phyloP scores from a whole-genome alignment of 2,329 filamentous ascomycete species.

The Coniella vitis region DNA sequence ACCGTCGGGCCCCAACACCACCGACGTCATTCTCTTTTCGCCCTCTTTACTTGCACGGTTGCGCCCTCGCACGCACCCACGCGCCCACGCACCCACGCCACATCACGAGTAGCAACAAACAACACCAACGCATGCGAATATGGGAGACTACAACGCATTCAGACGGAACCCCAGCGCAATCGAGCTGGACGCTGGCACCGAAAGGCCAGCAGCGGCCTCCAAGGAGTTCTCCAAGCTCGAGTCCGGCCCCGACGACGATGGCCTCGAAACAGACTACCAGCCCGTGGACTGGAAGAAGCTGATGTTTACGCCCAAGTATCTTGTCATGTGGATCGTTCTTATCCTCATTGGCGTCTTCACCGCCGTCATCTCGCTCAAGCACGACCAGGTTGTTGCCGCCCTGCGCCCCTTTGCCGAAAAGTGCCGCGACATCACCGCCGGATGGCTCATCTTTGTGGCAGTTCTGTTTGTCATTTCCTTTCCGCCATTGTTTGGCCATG shows the following conservation, averaged over 20 bases:
- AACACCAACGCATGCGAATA: conserved; percentile 11
- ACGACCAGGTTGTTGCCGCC: conserved; percentile 30
- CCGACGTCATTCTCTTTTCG: neutral
- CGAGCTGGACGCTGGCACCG: conserved; percentile 9
- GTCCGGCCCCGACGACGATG: conserved; percentile 1
- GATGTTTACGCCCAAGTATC: conserved; percentile 29
- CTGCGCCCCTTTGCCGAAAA: conserved; percentile 30
- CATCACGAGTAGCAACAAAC: neutral
- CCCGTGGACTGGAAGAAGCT: conserved; percentile 29
- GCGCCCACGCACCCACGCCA: too few species aligned
- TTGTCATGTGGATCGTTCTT: conserved; percentile 21
- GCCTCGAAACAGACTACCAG: conserved; percentile 27
- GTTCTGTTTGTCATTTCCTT: conserved; percentile 34
- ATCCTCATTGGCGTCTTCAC: conserved; percentile 26
- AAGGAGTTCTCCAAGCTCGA: conserved; percentile 7
- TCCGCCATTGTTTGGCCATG: conserved; percentile 35
- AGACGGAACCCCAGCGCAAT: conserved; percentile 10
- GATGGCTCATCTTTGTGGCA: conserved; percentile 33
- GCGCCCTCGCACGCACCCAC: too few species aligned
- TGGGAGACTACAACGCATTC: conserved; percentile 10
- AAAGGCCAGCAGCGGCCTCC: neutral
- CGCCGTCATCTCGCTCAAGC: conserved; percentile 28
- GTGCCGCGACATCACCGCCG: conserved; percentile 30
- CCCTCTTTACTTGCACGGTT: too few species aligned
- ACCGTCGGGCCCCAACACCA: neutral